Base-by-base conservation (phyloP, 2,329 filamentous ascomycete genomes). In the Penicillium sp. region DNA sequence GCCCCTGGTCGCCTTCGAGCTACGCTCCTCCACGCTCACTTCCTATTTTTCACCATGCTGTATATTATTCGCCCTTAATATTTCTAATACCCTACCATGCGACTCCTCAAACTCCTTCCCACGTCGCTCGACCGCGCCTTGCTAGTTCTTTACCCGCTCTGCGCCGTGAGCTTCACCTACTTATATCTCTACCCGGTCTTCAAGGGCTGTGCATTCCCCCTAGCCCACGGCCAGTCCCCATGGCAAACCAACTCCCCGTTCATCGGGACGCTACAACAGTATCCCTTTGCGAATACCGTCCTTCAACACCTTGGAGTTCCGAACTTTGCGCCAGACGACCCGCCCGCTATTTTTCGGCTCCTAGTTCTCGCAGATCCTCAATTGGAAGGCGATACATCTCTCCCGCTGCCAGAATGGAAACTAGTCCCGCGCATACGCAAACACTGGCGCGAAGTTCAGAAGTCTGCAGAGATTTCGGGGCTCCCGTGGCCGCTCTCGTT, bases 341-440 rank as follows among this genome's bases (percentile, higher is more conserved):
- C 61, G 36, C 61, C 65, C 41, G 89, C 90, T 3, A 90, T 91
- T 0, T 96, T 97, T 66, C 84, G 93, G 52, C 83, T 97, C 3
- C 85, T 97, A 13, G 85, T 91, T 1, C 83, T 97, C 21, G 93
- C 89, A 55, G 93, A 97, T 70, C 93, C 93, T 5, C 93, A 97
- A 71, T 83, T 97, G 49, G 93, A 97, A 74, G 93, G 93, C 63
- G 90, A 96, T 68, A 90, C 88, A 2, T 91, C 89, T 6, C 86
- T 96, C 24, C 88, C 86, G 0, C 68, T 72, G 18, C 70, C 74
- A 0, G 70, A 77, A 24, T 77, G 76, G 69, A 74, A 67, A 54
- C 70, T 71, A 38, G 71, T 73, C 13, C 75, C 72, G 23, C 74
- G 69, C 53, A 52, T 82, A 31, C 55, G 53, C 15, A 60, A 61